phyloP scores from a whole-genome alignment of 352 stramenopile genomes.

The Phytophthora tubulina region DNA sequence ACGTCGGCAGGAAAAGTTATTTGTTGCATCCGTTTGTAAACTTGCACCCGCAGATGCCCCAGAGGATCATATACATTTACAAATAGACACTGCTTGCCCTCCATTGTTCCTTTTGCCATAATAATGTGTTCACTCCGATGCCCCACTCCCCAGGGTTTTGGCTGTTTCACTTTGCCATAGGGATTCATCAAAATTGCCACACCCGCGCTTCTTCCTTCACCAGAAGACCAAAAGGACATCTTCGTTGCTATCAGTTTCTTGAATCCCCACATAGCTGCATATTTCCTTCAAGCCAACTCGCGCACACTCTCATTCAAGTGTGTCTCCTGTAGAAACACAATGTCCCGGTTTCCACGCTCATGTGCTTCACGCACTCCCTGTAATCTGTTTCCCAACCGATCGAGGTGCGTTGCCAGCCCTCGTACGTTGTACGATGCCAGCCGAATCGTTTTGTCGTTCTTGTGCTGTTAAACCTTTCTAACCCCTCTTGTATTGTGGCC shows the following conservation, averaged over 20 bases:
- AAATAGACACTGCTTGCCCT: not conserved
- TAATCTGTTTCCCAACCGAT: not conserved
- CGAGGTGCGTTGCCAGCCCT: not conserved
- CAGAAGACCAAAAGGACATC: not conserved
- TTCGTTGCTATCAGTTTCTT: not conserved
- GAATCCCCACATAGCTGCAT: conserved; percentile 15
- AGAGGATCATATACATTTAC: not conserved
- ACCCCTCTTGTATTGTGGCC: no score
- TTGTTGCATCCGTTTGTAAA: not conserved
- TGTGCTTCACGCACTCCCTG: conserved; percentile 12
- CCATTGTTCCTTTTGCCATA: not conserved
- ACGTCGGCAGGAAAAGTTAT: conserved; percentile 3
- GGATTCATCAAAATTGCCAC: not conserved
- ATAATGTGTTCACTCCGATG: not conserved
- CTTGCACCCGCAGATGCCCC: not conserved
- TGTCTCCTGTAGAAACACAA: conserved; percentile 14
- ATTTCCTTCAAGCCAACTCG: not conserved
- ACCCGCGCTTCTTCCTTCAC: not conserved
- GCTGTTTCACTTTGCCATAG: not conserved
- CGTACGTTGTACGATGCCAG: conserved; percentile 6
- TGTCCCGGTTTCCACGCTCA: not conserved
- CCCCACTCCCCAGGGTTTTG: not conserved
- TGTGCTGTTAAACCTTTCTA: not conserved
- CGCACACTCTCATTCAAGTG: conserved; percentile 2
- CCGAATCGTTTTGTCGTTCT: not conserved